A percentile compares a stretch with the other conserved stretches of the same genome.
These are phyloP conservation scores for Candida xyloterini DNA, from an alignment of 805 yeast genomes.

Conservation along the genomic window DNA sequence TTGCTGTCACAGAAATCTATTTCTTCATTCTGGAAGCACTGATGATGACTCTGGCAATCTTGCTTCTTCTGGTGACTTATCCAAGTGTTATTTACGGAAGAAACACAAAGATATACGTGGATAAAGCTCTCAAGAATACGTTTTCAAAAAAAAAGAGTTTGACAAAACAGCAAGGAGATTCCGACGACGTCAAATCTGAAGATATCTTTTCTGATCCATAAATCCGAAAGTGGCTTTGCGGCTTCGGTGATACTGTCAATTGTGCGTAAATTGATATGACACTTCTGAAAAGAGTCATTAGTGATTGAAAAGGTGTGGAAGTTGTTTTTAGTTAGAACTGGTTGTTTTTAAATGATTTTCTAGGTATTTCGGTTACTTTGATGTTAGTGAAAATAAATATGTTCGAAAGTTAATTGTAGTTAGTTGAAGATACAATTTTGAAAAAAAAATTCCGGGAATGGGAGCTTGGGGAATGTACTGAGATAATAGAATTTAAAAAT, in stretches of 20 bases:
- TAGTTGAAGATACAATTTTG: neutral
- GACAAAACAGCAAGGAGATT: neutral
- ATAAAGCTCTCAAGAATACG: conserved; percentile 11
- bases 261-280: neutral
- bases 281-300: neutral
- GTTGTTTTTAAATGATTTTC: too few species aligned
- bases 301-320: neutral
- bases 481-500: too few species aligned
- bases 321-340: neutral
- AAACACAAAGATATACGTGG: conserved; percentile 13
- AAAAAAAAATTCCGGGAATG: neutral
- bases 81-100: conserved; percentile 54
- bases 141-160: conserved; percentile 2
- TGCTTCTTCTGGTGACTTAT: conserved; percentile 49
- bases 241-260: neutral
- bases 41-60: conserved; percentile 49
- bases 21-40: conserved; percentile 56
- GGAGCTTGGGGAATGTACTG: neutral
- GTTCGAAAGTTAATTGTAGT: conserved; percentile 1
- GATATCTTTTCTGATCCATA: neutral
- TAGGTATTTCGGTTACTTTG: too few species aligned
- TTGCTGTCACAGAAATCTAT: conserved; percentile 57
- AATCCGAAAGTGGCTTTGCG: conserved; percentile 1
- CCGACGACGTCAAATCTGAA: neutral
- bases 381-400: conserved; percentile 1